A percentile compares a stretch with the other conserved stretches of the same genome.
Evolutionary conservation across 23 red algal species (phyloP).

Genomic region (Gracilaria domingensis): DNA sequence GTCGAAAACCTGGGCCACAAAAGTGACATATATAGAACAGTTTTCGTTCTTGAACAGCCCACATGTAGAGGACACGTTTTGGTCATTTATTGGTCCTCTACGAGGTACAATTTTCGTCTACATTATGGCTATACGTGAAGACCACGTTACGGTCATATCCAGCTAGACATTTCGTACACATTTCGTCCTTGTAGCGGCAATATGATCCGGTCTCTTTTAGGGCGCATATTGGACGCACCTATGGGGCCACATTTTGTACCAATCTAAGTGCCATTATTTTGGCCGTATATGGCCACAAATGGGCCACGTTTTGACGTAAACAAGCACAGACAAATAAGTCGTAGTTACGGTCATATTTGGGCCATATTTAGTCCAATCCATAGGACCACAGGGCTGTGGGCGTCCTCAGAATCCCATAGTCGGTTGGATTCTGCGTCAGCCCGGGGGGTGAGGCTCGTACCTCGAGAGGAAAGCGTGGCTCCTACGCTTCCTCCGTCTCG

Average conservation of each 20-base stretch:
- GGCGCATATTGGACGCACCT: background rate
- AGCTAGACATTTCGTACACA: background rate
- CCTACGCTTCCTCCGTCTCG: no score
- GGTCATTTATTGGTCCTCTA: background rate
- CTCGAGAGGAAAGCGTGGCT: no score
- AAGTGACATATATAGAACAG: background rate
- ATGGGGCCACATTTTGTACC: background rate
- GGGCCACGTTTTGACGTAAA: background rate
- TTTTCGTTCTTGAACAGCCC: no score
- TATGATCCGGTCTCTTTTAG: background rate
- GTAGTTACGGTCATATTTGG: background rate
- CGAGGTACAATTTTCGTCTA: background rate
- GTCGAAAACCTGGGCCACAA: background rate
- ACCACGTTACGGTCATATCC: background rate
- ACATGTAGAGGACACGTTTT: background rate
- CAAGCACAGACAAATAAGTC: background rate
- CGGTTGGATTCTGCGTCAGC: no score
- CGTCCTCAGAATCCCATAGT: no score
- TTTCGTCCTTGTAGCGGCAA: background rate
- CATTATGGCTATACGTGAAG: background rate
- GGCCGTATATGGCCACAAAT: background rate
- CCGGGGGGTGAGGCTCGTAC: no score
- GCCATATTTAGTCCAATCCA: background rate
- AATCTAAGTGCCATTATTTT: background rate
- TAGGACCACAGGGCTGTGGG: background rate